Conservation (phyloP, 208 protist species). For the Leishmania braziliensis region DNA sequence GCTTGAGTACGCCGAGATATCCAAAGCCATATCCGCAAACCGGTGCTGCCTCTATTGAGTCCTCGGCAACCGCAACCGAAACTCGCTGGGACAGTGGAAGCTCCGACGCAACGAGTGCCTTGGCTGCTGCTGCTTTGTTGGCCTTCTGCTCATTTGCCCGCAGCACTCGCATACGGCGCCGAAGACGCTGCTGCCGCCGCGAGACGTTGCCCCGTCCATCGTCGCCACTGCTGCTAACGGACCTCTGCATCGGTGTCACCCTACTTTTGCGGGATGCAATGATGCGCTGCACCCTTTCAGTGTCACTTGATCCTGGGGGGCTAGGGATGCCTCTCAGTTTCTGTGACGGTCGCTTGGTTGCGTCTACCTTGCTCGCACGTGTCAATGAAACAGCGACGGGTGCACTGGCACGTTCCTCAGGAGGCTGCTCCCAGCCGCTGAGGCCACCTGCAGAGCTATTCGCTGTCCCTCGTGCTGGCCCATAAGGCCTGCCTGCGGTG, state of each 20-base stretch:
- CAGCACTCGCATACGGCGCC: constrained; percentile 40
- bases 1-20: constrained; percentile 75
- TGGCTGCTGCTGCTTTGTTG: constrained; percentile 40
- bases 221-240: constrained; percentile 3
- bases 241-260: constrained; percentile 16
- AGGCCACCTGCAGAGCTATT: constrained; percentile 15
- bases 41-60: constrained; percentile 32
- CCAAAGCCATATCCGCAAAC: constrained; percentile 82
- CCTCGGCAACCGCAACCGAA: constrained; percentile 18
- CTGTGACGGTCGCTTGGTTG: constrained; percentile 7
- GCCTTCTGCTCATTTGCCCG: constrained; percentile 54
- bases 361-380: constrained; percentile 12
- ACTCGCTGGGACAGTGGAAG: constrained; percentile 41
- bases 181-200: constrained; percentile 22
- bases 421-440: constrained; percentile 26
- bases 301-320: constrained; percentile 10
- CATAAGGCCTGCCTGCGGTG: neutral
- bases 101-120: constrained; percentile 54
- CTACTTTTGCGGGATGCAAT: constrained; percentile 40
- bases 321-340: constrained; percentile 8
- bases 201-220: constrained; percentile 21
- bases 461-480: neutral
- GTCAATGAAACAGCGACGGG: neutral
- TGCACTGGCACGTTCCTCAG: constrained; percentile 16
- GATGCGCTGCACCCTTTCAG: constrained; percentile 40